These are phyloP conservation scores for Globisporangium okanoganense DNA, from an alignment of 352 stramenopile species.

Conservation along the genomic window DNA sequence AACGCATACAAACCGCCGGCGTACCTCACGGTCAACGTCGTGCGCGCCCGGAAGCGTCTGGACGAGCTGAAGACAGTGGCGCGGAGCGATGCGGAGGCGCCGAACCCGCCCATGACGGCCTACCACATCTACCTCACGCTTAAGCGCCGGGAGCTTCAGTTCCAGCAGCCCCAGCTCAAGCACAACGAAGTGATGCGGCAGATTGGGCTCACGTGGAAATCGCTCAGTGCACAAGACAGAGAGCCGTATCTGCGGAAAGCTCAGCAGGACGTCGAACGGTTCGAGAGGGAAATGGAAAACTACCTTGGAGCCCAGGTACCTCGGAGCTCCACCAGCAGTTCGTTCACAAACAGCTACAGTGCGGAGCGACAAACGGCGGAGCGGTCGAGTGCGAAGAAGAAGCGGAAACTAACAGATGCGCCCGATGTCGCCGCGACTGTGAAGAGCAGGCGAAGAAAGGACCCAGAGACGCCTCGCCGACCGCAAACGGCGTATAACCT, in stretches of 20 bases:
- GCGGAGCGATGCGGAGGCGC: conserved; percentile 26
- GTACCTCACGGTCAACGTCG: conserved; percentile 24
- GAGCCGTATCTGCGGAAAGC: conserved; percentile 32
- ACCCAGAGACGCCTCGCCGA: conserved; percentile 21
- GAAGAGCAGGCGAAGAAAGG: conserved; percentile 19
- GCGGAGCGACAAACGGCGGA: neutral
- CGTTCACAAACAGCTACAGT: conserved; percentile 2
- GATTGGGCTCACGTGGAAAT: conserved; percentile 41
- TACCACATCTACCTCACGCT: conserved; percentile 36
- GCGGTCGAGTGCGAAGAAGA: conserved; percentile 12
- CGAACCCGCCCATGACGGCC: conserved; percentile 35
- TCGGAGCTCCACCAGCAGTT: conserved; percentile 2
- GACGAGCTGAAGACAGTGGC: conserved; percentile 35
- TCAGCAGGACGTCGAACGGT: conserved; percentile 40
- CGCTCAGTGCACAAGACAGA: conserved; percentile 26
- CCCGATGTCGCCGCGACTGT: neutral
- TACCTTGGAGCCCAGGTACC: conserved; percentile 14
- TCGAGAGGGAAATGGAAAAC: conserved; percentile 46
- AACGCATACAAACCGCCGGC: conserved; percentile 41
- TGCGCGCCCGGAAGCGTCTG: conserved; percentile 24
- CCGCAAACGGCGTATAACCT: conserved; percentile 58
- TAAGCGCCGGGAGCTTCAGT: conserved; percentile 33
- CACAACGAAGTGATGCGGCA: conserved; percentile 48
- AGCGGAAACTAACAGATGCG: conserved; percentile 4
- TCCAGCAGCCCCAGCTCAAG: conserved; percentile 23